Percentiles rank a stretch among this genome's conserved stretches.
Conservation (phyloP, 805 yeast genomes). For the Candida ascalaphidarum region DNA sequence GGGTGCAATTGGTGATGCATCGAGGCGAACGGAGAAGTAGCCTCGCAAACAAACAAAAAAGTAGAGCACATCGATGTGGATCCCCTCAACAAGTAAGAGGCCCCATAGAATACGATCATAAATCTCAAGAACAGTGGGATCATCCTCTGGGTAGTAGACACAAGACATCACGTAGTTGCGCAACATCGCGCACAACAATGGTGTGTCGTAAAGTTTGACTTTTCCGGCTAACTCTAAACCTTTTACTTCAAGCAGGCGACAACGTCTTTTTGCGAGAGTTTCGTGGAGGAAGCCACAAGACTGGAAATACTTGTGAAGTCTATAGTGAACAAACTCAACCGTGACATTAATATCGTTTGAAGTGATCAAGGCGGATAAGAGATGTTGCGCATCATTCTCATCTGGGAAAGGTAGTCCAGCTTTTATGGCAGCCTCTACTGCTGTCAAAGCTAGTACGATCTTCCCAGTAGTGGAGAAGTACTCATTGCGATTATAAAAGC, state of each 20-base stretch:
- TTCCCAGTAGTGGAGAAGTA: too few relatives aligned
- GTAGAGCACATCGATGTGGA: constrained; percentile 33
- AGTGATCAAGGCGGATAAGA: too few relatives aligned
- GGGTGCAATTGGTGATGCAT: too few relatives aligned
- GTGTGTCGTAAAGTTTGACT: constrained; percentile 4
- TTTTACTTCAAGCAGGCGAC: too few relatives aligned
- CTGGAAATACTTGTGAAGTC: constrained; percentile 15
- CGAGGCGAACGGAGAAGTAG: constrained; percentile 12
- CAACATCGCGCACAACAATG: constrained; percentile 23
- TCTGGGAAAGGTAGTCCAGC: too few relatives aligned
- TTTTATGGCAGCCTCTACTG: too few relatives aligned
- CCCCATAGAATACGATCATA: constrained; percentile 35
- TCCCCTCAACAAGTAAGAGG: constrained; percentile 34
- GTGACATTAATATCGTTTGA: constrained; percentile 3
- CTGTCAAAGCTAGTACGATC: too few relatives aligned
- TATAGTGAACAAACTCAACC: constrained; percentile 11
- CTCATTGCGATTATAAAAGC: too few relatives aligned
- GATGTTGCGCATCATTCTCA: too few relatives aligned
- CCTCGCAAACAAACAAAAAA: constrained; percentile 30
- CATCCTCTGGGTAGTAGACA: constrained; percentile 23
- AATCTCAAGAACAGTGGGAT: constrained; percentile 21
- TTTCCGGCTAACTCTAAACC: too few relatives aligned
- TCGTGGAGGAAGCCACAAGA: constrained; percentile 16
- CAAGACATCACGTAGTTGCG: constrained; percentile 28
- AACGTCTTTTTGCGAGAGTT: too few relatives aligned